Base-by-base conservation (phyloP, 257 asterid species). In the Penstemon davidsonii region DNA sequence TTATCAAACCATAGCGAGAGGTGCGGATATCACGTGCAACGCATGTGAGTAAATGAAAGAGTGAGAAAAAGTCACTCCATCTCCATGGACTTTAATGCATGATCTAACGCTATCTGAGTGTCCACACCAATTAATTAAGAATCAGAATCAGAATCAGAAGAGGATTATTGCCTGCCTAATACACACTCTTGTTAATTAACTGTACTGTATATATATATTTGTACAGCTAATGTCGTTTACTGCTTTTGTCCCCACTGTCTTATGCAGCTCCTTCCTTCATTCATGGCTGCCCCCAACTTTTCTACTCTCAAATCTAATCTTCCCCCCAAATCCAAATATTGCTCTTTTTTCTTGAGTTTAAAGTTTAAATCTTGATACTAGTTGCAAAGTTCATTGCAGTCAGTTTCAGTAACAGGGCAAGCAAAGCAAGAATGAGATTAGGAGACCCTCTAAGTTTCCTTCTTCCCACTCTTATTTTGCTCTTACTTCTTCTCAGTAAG, bases 181-280 rank as follows among this genome's bases (percentile, higher is more conserved):
- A 25, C 33, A 25, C 33, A n/a, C 18, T 15, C 18, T 15, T 15
- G 3, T 53, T 53, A 6, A 53, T 53, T 53, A 25, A 25, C 1
- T 25, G 33, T 25, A 25, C 33, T 25, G 18, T 15, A 25, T 25
- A 25, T 25, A 25, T 1, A 68, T 59, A 65, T 69, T 13, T 15
- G n/a, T 13, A 68, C 87, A 78, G 84, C 90, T 84, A 74, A 77
- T 68, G 59, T 70, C 80, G 74, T 75, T 82, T 78, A 82, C 85
- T 81, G 83, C 81, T 72, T 72, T 76, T 81, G 87, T 79, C 95
- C 91, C 97, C 89, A 82, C 87, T 53, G 84, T 68, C 80, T 80
- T 75, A 57, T 64, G 84, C 86, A 85, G 75, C 33, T 25, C 33
- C 33, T 25, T 75, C 43, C 81, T 94, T 84, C 90, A 83, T 90